Evolutionary conservation across 768 basidiomycete genomes (phyloP), one percentile per base, ranked within the genome.

Genomic region (Glaciozyma antarctica): DNA sequence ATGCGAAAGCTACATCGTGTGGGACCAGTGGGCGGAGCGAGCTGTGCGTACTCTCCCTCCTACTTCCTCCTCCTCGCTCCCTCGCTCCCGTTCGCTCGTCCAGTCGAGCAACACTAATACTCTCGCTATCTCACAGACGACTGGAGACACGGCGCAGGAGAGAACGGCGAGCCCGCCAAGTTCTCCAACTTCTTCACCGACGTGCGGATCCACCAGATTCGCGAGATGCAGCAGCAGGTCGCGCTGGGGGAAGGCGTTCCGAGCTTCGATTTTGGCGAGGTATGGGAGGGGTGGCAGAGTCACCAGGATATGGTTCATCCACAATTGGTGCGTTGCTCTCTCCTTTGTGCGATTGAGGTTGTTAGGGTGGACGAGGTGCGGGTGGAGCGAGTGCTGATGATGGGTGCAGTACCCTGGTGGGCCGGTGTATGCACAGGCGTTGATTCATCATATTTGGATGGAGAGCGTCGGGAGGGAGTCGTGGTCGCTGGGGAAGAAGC

Each of bases 161-260:
- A 4, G 3, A 65, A 70, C 58, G 69, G 63, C 7, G 1, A 60
- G 12, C 47, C 60, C 28, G 58, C 62, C 30, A 62, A 53, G 24
- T 73, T 73, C 22, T 45, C 32, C 51, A 73, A 73, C 67, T 73
- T 72, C 41, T 73, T 73, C 63, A 70, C 69, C 48, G 68, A 72
- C 61, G 49, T 69, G 28, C 64, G 73, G 32, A 59, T 71, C 26
- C 65, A 65, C 52, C 69, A 70, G 63, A 68, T 73, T 38, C 64
- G 70, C 13, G 61, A 70, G 53, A 66, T 73, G 68, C 69, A 71
- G 62, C 67, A 73, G 51, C 64, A 69, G 32, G 69, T 73, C n/a
- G 62, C 62, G 10, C 38, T 48, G 24, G 63, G 71, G 58, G 24
- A 64, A n/a, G 71, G 73, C 16, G n/a, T 72, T 3, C 71, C 71